Conservation (phyloP, 2,329 filamentous ascomycete genomes). For the Neopestalotiopsis rosae region DNA sequence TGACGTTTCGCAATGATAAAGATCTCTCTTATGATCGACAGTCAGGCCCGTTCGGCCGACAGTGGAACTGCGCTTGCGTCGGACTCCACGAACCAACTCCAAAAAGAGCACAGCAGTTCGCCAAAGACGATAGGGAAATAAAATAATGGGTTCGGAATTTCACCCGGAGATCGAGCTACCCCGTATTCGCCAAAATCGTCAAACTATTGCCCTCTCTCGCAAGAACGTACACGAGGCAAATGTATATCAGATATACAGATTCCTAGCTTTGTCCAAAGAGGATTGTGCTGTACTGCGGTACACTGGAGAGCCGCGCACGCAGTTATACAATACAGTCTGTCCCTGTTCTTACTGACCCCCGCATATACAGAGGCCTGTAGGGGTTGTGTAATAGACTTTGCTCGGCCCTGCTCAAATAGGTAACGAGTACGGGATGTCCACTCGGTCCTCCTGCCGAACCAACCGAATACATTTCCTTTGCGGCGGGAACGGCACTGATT, state of each 20-base stretch:
- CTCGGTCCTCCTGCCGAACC: constrained; percentile 15
- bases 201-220: too few relatives aligned
- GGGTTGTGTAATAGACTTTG: constrained; percentile 8
- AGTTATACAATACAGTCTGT: too few relatives aligned
- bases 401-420: constrained; percentile 6
- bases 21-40: constrained; percentile 9
- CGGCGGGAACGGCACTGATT: constrained; percentile 7
- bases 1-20: constrained; percentile 13
- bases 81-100: neutral
- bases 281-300: neutral
- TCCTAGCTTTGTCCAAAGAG: neutral
- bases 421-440: constrained; percentile 5
- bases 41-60: neutral
- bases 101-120: constrained; percentile 7
- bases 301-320: neutral
- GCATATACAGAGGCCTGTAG: constrained; percentile 1
- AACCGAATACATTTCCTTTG: constrained; percentile 7
- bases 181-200: neutral
- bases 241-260: neutral
- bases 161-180: neutral
- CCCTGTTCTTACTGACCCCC: neutral
- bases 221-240: neutral
- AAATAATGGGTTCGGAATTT: neutral
- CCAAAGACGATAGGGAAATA: neutral
- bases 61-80: constrained; percentile 2